Percentiles rank a stretch among this genome's conserved stretches.
These are phyloP conservation scores for Plasmopara muralis DNA, from an alignment of 352 stramenopile genomes.

Conservation along the genomic window DNA sequence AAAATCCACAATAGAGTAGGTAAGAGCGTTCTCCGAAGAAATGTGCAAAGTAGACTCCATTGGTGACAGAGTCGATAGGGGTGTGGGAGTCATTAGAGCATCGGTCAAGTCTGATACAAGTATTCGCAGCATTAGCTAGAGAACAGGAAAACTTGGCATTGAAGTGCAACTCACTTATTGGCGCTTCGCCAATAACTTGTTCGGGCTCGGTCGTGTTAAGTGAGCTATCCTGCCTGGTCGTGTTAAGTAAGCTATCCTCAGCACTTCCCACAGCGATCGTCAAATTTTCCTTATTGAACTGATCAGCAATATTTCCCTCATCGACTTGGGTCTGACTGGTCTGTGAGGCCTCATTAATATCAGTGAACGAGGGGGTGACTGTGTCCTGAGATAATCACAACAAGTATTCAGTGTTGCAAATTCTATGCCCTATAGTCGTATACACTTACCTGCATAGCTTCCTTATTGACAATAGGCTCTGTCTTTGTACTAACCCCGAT, in stretches of 20 bases:
- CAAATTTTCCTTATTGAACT: slow-evolving; percentile 17
- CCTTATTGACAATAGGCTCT: slow-evolving; percentile 20
- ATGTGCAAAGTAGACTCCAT: slow-evolving; percentile 14
- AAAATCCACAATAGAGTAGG: slow-evolving; percentile 54
- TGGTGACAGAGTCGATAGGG: no score
- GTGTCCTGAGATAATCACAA: slow-evolving; percentile 4
- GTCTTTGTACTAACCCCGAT: slow-evolving; percentile 19
- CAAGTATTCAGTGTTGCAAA: slow-evolving; percentile 1
- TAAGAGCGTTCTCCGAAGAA: slow-evolving; percentile 26
- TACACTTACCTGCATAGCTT: slow-evolving; percentile 31
- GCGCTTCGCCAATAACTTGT: slow-evolving; percentile 22
- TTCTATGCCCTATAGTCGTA: background rate
- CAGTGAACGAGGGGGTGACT: slow-evolving; percentile 5
- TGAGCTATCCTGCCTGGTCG: slow-evolving; percentile 2
- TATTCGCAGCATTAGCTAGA: background rate
- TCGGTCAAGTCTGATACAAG: slow-evolving; percentile 18
- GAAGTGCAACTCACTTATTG: slow-evolving; percentile 7
- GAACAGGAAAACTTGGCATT: background rate
- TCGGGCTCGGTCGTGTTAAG: slow-evolving; percentile 15
- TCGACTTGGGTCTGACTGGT: slow-evolving; percentile 6
- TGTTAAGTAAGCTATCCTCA: background rate
- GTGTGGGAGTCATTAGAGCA: slow-evolving; percentile 3
- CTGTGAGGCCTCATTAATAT: slow-evolving; percentile 4
- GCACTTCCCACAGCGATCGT: slow-evolving; percentile 1
- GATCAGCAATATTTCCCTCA: slow-evolving; percentile 13